Evolutionary conservation across 2,329 filamentous ascomycete genomes (phyloP).

Genomic region (Cladosporium cucumerinum): DNA sequence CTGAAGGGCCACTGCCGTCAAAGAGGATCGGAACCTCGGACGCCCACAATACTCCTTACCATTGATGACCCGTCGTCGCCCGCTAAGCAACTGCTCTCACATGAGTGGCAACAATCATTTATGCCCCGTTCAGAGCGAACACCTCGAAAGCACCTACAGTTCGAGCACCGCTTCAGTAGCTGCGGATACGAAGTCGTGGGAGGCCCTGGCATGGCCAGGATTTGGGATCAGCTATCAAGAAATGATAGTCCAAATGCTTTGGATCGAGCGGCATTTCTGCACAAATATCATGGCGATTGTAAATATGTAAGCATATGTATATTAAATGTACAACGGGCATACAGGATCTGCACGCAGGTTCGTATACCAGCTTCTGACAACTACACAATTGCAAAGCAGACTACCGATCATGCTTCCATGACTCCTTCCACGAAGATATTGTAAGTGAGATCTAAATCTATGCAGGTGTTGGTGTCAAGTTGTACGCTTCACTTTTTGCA

Average conservation of each 20-base stretch:
- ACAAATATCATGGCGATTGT: background rate
- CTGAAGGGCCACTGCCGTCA: background rate
- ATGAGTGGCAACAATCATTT: background rate
- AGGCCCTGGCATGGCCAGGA: conserved; percentile 12
- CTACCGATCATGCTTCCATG: background rate
- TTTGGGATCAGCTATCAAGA: background rate
- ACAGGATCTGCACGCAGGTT: background rate
- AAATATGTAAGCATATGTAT: background rate
- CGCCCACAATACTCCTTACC: background rate
- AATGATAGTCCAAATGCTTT: background rate
- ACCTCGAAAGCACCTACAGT: background rate
- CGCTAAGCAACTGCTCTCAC: background rate
- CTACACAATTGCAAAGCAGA: background rate
- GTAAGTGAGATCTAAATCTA: background rate
- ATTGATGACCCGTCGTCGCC: background rate
- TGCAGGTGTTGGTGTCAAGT: background rate
- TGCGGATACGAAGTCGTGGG: background rate
- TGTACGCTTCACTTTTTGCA: background rate
- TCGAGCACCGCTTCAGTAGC: background rate
- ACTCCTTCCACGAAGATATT: background rate
- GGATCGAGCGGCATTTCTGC: background rate
- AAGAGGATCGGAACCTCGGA: background rate
- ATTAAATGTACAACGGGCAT: background rate
- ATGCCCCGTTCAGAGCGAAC: background rate
- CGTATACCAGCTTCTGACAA: background rate